Base-by-base conservation (phyloP, 2,329 filamentous ascomycete genomes). In the Monosporascus sp. region DNA sequence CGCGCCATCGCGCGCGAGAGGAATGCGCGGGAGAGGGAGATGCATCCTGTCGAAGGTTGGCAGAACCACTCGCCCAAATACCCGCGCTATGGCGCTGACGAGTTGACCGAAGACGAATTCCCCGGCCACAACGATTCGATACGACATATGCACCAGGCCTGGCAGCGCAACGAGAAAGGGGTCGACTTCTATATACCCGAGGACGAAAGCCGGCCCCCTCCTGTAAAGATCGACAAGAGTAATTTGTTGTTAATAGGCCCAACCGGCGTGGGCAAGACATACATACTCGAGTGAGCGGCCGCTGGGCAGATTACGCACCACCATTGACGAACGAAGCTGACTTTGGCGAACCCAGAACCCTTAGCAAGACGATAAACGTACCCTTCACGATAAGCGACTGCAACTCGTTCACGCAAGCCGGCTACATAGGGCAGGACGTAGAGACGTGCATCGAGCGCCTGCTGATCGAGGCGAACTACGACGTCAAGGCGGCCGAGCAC, bases 401-500 rank as follows among this genome's bases (percentile, higher is more conserved):
- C 70, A 97, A 94, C 49, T 89, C 92, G 6, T 91, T 97, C 59
- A 97, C 93, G 0, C 93, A 97, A 72, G 93, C 93, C 5, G 93
- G 94, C 25, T 99, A 99, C 64, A 97, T 99, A 61, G 94, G 94
- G 31, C 93, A 97, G 67, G 94, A 99, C 67, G 93, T 93, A n/a
- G 94, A 99, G 67, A 87, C 90, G 1, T 97, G 93, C 63, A 90
- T 99, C 41, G 90, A 97, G 65, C 82, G 94, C 45, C 78, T 99
- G 25, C 78, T 99, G 9, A 89, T 95, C 52, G 91, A 95, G 54
- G 86, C 93, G 8, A 93, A 95, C 68, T 96, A 96, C 70, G 89
- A 96, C 61, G 83, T 94, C 27, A 84, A 85, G 54, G 85, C 87
- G 51, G 87, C 91, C 7, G 93, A 99, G 67, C 83, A 89, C 50